phyloP scores from a whole-genome alignment of 306 rosid genomes.

The Boehmeria nivea region DNA sequence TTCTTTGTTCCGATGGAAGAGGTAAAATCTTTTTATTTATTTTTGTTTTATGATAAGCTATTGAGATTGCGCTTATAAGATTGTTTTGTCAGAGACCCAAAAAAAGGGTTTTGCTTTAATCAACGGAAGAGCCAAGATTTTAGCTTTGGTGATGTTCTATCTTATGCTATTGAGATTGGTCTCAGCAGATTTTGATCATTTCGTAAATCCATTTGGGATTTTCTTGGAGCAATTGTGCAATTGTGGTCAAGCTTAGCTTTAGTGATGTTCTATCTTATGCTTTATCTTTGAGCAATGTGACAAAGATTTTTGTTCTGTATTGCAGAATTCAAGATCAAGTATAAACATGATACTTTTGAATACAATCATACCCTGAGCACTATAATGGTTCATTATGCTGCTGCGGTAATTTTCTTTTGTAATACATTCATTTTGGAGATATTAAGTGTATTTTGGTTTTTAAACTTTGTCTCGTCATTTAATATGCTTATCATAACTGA shows the following conservation, averaged over 20 bases:
- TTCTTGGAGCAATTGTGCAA: no score
- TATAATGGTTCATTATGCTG: conserved; percentile 71
- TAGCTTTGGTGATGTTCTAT: no score
- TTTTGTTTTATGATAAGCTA: not conserved
- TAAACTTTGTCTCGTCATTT: no score
- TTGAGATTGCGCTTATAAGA: not conserved
- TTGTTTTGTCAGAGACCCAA: no score
- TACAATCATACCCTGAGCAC: conserved; percentile 80
- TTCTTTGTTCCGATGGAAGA: conserved; percentile 45
- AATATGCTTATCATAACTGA: no score
- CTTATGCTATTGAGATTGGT: not conserved
- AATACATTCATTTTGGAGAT: not conserved
- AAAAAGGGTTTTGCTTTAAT: no score
- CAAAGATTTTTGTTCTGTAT: not conserved
- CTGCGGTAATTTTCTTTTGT: conserved; percentile 53
- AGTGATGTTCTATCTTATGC: not conserved
- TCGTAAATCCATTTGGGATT: not conserved
- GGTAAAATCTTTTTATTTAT: conserved; percentile 33
- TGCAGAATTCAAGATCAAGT: conserved; percentile 48
- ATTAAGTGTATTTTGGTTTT: not conserved
- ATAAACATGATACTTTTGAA: conserved; percentile 2
- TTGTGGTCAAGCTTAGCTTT: no score
- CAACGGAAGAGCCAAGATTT: no score
- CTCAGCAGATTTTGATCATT: not conserved
- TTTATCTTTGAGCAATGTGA: not conserved